Base-by-base conservation (phyloP, 2,329 filamentous ascomycete genomes). In the Dothiorella sarmentorum region DNA sequence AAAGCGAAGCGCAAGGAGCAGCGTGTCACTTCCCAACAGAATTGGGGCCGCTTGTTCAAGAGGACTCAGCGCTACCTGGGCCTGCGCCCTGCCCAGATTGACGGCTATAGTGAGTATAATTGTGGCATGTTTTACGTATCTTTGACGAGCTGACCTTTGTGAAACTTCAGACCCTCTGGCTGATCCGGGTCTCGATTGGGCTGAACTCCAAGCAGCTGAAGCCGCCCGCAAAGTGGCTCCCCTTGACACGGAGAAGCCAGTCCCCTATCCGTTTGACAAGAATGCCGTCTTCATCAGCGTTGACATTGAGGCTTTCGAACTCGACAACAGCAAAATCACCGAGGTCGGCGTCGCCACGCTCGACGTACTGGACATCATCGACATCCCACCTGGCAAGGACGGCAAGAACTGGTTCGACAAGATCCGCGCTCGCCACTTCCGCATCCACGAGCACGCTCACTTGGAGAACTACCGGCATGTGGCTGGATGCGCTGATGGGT, bases 301-400 rank as follows among this genome's bases (percentile, higher is more conserved):
- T 43, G 94, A 99, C 66, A 77, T 94, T 29, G 94, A 99, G 72
- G 85, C 87, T 1, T 90, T 86, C 60, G 94, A 99, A 71, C 74
- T 75, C 20, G 78, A 83, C 43, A 82, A 85, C 11, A 76, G 80
- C 31, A 77, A 83, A 11, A 81, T 97, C 60, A 96, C 92, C 0
- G 94, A 99, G 71, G 80, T 99, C 37, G 94, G 94, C 0, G 78
- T 99, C 38, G 87, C 90, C 1, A 86, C 87, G 2, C 78, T 97
- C 0, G 91, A 97, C 69, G 91, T 88, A 1, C 70, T 75, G 18
- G 79, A 84, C 52, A 71, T 91, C 20, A 65, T 73, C 1, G 74
- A 71, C 7, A 61, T 85, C 0, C 66, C 82, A 0, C 88, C 89
- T 2, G 89, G 89, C 0, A 66, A 75, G 2, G 72, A 77, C 24